Conservation (phyloP, 257 asterid species). For the Solanum habrochaites region DNA sequence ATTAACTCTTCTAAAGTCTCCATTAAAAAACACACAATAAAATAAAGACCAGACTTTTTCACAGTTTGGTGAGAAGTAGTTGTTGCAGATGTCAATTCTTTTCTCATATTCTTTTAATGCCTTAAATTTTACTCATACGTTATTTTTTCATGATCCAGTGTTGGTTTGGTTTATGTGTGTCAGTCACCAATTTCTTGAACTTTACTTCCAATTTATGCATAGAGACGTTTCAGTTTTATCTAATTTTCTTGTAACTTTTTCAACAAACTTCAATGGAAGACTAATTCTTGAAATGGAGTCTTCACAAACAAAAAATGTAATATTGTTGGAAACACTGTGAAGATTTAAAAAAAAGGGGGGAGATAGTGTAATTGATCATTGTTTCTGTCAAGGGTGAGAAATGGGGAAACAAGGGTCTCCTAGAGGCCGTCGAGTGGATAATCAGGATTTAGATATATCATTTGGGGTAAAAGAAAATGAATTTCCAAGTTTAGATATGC, state of each 20-base stretch:
- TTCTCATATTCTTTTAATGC: not conserved
- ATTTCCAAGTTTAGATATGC: slow-evolving; percentile 24
- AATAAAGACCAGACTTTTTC: not conserved
- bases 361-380: not conserved
- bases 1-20: not conserved
- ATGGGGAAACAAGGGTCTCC: slow-evolving; percentile 45
- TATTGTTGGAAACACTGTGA: not conserved
- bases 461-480: slow-evolving; percentile 26
- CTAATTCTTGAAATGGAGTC: not conserved
- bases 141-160: not conserved
- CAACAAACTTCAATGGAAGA: slow-evolving; percentile 15
- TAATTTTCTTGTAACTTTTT: slow-evolving; percentile 10
- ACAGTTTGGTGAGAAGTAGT: slow-evolving; percentile 39
- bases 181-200: slow-evolving; percentile 34
- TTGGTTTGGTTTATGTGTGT: slow-evolving; percentile 1
- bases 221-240: not conserved
- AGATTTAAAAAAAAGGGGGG: not conserved
- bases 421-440: slow-evolving; percentile 21
- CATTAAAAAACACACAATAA: not conserved
- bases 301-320: not conserved
- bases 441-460: slow-evolving; percentile 13
- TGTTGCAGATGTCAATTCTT: slow-evolving; percentile 20
- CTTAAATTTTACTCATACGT: slow-evolving; percentile 3
- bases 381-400: not conserved
- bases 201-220: slow-evolving; percentile 42